phyloP scores from a whole-genome alignment of 2,329 filamentous ascomycete genomes.

The Pestalotiopsis sp. region DNA sequence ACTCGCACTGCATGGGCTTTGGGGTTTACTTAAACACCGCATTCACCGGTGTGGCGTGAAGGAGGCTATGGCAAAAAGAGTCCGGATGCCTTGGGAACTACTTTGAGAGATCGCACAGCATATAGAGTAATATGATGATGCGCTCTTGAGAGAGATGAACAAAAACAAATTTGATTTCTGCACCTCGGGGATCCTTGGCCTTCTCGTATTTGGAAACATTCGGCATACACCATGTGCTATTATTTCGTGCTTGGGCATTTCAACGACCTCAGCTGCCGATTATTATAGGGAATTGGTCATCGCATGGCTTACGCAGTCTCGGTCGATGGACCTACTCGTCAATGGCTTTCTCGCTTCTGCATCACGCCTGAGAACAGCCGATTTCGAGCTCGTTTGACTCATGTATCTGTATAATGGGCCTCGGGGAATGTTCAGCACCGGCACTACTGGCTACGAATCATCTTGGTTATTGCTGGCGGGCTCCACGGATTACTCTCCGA shows the following conservation, averaged over 20 bases:
- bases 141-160: slow-evolving; percentile 28
- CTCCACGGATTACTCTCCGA: too few relatives aligned
- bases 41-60: slow-evolving; percentile 47
- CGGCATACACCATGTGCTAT: not conserved
- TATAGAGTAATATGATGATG: slow-evolving; percentile 39
- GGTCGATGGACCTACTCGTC: too few relatives aligned
- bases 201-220: not conserved
- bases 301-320: too few relatives aligned
- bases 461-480: too few relatives aligned
- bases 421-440: too few relatives aligned
- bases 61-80: slow-evolving; percentile 42
- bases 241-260: not conserved
- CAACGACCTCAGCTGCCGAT: too few relatives aligned
- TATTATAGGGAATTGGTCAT: too few relatives aligned
- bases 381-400: too few relatives aligned
- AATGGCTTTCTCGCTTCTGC: too few relatives aligned
- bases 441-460: too few relatives aligned
- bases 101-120: slow-evolving; percentile 19
- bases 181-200: not conserved
- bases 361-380: too few relatives aligned
- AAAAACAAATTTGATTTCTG: not conserved
- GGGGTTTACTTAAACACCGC: slow-evolving; percentile 49
- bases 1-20: slow-evolving; percentile 58
- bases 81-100: slow-evolving; percentile 41
- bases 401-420: too few relatives aligned